Conservation (phyloP, 768 basidiomycete genomes). For the Phylloporus arenicola region DNA sequence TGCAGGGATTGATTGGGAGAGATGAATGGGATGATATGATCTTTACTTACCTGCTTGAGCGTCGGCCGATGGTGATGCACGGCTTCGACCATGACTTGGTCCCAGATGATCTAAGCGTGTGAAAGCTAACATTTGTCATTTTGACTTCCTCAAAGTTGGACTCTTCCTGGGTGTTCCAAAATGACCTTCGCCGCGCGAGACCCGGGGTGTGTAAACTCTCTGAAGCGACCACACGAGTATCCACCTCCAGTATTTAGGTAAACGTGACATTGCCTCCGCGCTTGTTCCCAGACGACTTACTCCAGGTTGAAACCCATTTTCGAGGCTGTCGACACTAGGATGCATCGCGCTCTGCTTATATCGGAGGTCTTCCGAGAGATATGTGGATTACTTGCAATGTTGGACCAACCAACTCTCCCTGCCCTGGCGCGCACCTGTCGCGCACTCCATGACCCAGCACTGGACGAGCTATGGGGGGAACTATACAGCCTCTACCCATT, state of each 20-base stretch:
- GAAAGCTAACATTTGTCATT: background rate
- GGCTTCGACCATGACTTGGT: slow-evolving; percentile 33
- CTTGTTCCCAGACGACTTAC: slow-evolving; percentile 1
- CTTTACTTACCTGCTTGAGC: slow-evolving; percentile 66
- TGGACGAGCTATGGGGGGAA: slow-evolving; percentile 23
- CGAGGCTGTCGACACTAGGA: background rate
- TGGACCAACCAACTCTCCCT: slow-evolving; percentile 15
- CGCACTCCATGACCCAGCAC: slow-evolving; percentile 17
- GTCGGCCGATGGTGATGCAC: slow-evolving; percentile 69
- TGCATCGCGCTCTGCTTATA: slow-evolving; percentile 23
- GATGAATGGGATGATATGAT: background rate
- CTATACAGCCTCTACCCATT: slow-evolving; percentile 21
- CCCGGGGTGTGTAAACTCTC: background rate
- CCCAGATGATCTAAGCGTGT: background rate
- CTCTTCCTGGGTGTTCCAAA: too few relatives aligned
- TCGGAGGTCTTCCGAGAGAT: slow-evolving; percentile 19
- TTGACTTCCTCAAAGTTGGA: too few relatives aligned
- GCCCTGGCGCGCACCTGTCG: slow-evolving; percentile 22
- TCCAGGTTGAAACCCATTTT: background rate
- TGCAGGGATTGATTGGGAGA: slow-evolving; percentile 25
- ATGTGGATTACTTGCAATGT: slow-evolving; percentile 1
- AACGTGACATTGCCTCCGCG: background rate
- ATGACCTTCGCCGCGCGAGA: background rate
- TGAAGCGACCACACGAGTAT: slow-evolving; percentile 6
- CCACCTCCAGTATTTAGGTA: slow-evolving; percentile 10